These are phyloP conservation scores for Solioccasus polychromus DNA, from an alignment of 768 basidiomycete genomes.

Conservation along the genomic window DNA sequence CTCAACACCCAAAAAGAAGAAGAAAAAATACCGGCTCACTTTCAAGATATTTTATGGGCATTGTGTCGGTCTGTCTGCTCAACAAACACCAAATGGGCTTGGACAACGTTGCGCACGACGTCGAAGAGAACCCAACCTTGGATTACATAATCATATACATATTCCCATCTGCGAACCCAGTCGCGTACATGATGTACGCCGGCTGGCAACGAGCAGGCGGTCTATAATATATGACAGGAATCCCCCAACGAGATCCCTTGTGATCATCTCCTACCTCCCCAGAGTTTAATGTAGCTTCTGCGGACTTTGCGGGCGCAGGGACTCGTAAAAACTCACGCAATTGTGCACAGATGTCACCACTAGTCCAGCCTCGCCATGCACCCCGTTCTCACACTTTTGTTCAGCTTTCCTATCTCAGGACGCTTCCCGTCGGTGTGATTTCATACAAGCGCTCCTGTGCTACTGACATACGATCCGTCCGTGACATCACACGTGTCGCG, in stretches of 20 bases:
- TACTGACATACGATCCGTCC: not conserved
- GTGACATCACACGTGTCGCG: constrained; percentile 6
- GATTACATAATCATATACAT: constrained; percentile 28
- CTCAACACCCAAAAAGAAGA: too few relatives aligned
- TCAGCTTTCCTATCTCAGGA: constrained; percentile 14
- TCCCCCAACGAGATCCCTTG: constrained; percentile 7
- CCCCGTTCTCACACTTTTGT: constrained; percentile 20
- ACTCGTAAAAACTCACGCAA: constrained; percentile 4
- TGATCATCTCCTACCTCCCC: constrained; percentile 13
- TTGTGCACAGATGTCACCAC: constrained; percentile 2
- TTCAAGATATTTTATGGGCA: constrained; percentile 85
- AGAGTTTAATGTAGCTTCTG: constrained; percentile 16
- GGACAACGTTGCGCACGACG: constrained; percentile 23
- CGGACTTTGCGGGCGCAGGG: constrained; percentile 2
- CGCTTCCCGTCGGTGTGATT: not conserved
- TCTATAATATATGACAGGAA: not conserved
- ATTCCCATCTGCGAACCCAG: constrained; percentile 9
- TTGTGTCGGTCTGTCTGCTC: constrained; percentile 32
- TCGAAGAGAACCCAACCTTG: constrained; percentile 10
- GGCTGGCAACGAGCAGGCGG: too few relatives aligned
- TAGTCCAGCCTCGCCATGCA: not conserved
- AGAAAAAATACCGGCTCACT: constrained; percentile 42
- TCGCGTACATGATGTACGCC: too few relatives aligned
- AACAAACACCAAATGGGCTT: constrained; percentile 4
- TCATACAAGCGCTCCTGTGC: not conserved